These are phyloP conservation scores for Fistulinella prunicolor DNA, from an alignment of 768 basidiomycete species.

Conservation along the genomic window DNA sequence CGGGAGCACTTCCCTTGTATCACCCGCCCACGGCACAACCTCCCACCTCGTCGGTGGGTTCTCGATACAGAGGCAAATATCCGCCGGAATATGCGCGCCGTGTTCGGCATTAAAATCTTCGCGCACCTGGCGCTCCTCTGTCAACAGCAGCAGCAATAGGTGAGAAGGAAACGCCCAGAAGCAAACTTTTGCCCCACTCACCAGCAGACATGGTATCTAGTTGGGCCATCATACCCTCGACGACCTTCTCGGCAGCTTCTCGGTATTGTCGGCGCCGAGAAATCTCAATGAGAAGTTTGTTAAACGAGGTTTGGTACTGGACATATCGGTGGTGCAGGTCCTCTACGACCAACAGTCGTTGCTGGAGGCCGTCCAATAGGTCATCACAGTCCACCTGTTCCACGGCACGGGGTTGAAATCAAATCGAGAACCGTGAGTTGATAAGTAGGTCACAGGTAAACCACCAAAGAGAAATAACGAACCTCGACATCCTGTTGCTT, in stretches of 20 bases:
- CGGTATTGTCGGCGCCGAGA: slow-evolving; percentile 63
- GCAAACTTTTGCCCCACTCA: slow-evolving; percentile 23
- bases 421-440: not conserved
- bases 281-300: slow-evolving; percentile 71
- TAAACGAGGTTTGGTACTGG: slow-evolving; percentile 70
- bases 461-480: slow-evolving; percentile 8
- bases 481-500: slow-evolving; percentile 72
- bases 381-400: slow-evolving; percentile 50
- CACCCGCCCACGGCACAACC: slow-evolving; percentile 55
- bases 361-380: slow-evolving; percentile 53
- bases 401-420: not conserved
- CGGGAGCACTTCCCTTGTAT: slow-evolving; percentile 56
- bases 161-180: not conserved
- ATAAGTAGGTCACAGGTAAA: too few species aligned
- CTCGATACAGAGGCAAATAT: slow-evolving; percentile 74
- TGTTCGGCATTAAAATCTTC: slow-evolving; percentile 71
- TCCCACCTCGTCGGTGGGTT: slow-evolving; percentile 76
- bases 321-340: slow-evolving; percentile 65
- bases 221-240: slow-evolving; percentile 62
- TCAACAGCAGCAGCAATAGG: not conserved
- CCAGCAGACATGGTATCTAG: slow-evolving; percentile 67
- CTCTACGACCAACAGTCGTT: slow-evolving; percentile 59
- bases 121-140: slow-evolving; percentile 68
- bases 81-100: slow-evolving; percentile 71
- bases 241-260: slow-evolving; percentile 62